Evolutionary conservation across 768 basidiomycete genomes (phyloP).

Genomic region (Lactarius hatsudake): DNA sequence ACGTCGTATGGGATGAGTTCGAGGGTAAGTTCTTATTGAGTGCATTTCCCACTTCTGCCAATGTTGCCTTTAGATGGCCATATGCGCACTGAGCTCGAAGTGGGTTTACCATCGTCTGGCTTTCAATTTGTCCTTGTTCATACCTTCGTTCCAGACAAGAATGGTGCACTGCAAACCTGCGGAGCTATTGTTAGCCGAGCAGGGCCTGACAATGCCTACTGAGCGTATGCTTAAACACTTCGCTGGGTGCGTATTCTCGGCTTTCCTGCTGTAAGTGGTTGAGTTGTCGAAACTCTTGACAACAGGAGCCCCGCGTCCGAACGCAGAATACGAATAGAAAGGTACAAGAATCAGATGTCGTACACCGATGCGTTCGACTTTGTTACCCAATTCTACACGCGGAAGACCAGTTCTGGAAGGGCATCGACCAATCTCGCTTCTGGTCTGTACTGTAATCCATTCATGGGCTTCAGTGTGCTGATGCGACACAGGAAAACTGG

Average conservation of each 20-base stretch:
- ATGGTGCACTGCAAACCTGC: slow-evolving; percentile 81
- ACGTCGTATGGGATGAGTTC: slow-evolving; percentile 92
- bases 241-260: slow-evolving; percentile 45
- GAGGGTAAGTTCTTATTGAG: slow-evolving; percentile 47
- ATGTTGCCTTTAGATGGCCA: slow-evolving; percentile 52
- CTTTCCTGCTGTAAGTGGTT: neutral
- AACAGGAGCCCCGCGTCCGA: slow-evolving; percentile 31
- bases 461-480: neutral
- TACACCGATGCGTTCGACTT: slow-evolving; percentile 70
- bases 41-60: slow-evolving; percentile 2
- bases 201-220: slow-evolving; percentile 62
- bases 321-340: slow-evolving; percentile 58
- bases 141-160: slow-evolving; percentile 56
- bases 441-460: slow-evolving; percentile 36
- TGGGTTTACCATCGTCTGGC: slow-evolving; percentile 30
- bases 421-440: slow-evolving; percentile 47
- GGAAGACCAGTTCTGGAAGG: slow-evolving; percentile 40
- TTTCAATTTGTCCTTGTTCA: neutral
- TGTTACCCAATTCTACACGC: slow-evolving; percentile 64
- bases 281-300: neutral
- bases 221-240: slow-evolving; percentile 75
- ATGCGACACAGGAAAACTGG: slow-evolving; percentile 51
- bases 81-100: slow-evolving; percentile 90
- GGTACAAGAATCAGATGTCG: slow-evolving; percentile 50
- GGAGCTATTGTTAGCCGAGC: slow-evolving; percentile 68